Conservation (phyloP, 805 yeast genomes). For the Cyberlindnera amylophila region DNA sequence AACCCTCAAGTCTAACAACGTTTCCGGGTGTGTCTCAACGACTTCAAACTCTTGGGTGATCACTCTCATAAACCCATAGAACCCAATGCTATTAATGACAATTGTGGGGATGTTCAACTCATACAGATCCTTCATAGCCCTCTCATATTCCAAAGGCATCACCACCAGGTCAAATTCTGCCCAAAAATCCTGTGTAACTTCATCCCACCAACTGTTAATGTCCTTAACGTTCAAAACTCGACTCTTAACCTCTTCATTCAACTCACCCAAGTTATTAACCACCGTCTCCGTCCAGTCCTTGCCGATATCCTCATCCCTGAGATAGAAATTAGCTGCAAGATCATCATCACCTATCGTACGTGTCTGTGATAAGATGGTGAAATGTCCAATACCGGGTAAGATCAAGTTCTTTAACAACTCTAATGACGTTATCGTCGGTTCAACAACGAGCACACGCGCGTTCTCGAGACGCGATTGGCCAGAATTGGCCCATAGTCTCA, state of each 20-base stretch:
- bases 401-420: slow-evolving; percentile 77
- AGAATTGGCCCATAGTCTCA: slow-evolving; percentile 76
- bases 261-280: slow-evolving; percentile 41
- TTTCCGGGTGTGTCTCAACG: slow-evolving; percentile 69
- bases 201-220: slow-evolving; percentile 12
- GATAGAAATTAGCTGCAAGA: slow-evolving; percentile 60
- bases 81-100: slow-evolving; percentile 51
- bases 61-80: slow-evolving; percentile 58
- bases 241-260: slow-evolving; percentile 54
- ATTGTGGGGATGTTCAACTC: slow-evolving; percentile 49
- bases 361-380: slow-evolving; percentile 52
- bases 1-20: slow-evolving; percentile 61
- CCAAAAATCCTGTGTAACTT: slow-evolving; percentile 35
- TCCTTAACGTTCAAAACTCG: slow-evolving; percentile 10
- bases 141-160: slow-evolving; percentile 31
- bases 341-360: slow-evolving; percentile 39
- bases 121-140: slow-evolving; percentile 39
- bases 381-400: slow-evolving; percentile 67
- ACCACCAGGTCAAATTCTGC: slow-evolving; percentile 46
- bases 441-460: slow-evolving; percentile 59
- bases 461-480: slow-evolving; percentile 65
- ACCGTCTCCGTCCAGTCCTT: slow-evolving; percentile 36
- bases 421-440: slow-evolving; percentile 52
- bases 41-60: slow-evolving; percentile 56
- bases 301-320: slow-evolving; percentile 43